phyloP scores from a whole-genome alignment of 2,329 filamentous ascomycete genomes.

The Lasiodiplodia hormozganensis region DNA sequence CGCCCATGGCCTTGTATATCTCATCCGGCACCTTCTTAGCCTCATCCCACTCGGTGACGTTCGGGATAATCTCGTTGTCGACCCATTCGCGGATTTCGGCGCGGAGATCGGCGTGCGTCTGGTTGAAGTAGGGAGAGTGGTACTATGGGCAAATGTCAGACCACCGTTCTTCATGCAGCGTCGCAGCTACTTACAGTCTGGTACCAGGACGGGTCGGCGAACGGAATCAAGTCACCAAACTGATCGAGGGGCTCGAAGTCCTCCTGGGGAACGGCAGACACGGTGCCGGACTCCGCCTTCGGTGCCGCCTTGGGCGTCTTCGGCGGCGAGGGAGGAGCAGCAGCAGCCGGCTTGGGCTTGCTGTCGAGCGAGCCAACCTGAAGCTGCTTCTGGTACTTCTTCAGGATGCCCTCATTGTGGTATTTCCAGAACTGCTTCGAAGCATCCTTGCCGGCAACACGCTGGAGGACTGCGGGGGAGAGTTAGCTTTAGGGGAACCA shows the following conservation, averaged over 20 bases:
- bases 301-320: slow-evolving; percentile 60
- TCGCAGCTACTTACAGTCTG: slow-evolving; percentile 71
- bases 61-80: slow-evolving; percentile 84
- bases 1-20: slow-evolving; percentile 96
- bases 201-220: slow-evolving; percentile 93
- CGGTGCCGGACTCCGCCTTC: slow-evolving; percentile 64
- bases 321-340: slow-evolving; percentile 58
- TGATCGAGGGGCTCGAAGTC: slow-evolving; percentile 72
- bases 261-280: slow-evolving; percentile 53
- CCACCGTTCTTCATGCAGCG: neutral
- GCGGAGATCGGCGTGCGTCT: slow-evolving; percentile 88
- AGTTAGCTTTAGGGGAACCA: slow-evolving; percentile 32
- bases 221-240: slow-evolving; percentile 87
- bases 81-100: slow-evolving; percentile 93
- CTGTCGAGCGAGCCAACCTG: slow-evolving; percentile 79
- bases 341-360: slow-evolving; percentile 58
- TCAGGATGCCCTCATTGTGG: slow-evolving; percentile 66
- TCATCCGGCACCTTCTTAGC: slow-evolving; percentile 84
- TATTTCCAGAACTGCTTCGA: slow-evolving; percentile 74
- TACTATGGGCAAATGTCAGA: slow-evolving; percentile 62
- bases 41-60: slow-evolving; percentile 97
- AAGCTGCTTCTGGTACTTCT: slow-evolving; percentile 67
- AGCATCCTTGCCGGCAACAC: slow-evolving; percentile 71
- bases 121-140: slow-evolving; percentile 95
- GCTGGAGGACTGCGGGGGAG: slow-evolving; percentile 61